Evolutionary conservation across 208 protist genomes (phyloP).

Genomic region (Acanthamoeba lenticulata): DNA sequence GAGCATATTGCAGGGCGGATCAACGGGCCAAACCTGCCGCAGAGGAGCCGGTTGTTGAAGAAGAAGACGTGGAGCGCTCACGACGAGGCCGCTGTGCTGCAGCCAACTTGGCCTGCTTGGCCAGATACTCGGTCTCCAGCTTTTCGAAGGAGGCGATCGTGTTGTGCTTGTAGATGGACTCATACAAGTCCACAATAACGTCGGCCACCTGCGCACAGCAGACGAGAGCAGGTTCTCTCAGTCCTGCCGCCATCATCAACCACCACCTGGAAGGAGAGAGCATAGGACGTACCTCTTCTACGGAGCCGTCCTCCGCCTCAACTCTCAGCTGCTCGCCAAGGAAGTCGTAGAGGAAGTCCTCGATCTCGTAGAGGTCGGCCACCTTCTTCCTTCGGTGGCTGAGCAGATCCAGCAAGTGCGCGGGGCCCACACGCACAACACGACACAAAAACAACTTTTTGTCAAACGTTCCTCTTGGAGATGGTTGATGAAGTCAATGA

Average conservation of each 20-base stretch:
- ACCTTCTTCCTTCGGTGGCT: neutral
- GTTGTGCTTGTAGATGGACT: neutral
- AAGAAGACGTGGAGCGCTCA: neutral
- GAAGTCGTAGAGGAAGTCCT: slow-evolving; percentile 22
- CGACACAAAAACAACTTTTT: neutral
- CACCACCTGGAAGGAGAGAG: neutral
- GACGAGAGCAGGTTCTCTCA: too few relatives aligned
- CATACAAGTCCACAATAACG: neutral
- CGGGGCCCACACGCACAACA: neutral
- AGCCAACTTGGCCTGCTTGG: neutral
- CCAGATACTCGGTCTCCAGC: neutral
- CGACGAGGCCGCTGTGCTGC: neutral
- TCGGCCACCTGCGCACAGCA: neutral
- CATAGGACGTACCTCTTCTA: neutral
- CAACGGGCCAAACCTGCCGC: neutral
- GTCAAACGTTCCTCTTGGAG: neutral
- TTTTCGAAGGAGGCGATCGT: neutral
- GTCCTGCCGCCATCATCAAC: neutral
- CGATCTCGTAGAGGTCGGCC: neutral
- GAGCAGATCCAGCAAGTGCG: neutral
- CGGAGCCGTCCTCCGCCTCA: neutral
- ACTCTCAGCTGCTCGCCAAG: neutral
- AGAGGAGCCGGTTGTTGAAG: neutral
- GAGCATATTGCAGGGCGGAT: neutral
- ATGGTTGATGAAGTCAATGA: neutral